Evolutionary conservation across 2,329 filamentous ascomycete genomes (phyloP).

Genomic region (Pseudogymnoascus sp.): DNA sequence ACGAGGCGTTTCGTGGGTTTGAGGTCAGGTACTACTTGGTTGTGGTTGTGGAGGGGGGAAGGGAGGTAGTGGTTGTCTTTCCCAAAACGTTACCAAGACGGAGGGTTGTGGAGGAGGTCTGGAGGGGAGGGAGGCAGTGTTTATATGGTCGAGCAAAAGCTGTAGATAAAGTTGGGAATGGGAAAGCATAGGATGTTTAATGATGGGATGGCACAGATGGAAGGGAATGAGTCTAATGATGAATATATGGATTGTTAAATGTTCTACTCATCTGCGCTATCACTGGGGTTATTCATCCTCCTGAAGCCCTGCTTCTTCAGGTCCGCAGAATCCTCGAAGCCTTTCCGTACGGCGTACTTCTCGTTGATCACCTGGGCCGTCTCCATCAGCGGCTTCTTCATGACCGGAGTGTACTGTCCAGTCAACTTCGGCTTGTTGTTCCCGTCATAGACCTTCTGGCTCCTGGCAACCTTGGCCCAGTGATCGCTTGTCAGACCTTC

Average conservation of each 20-base stretch:
- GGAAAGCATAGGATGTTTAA: slow-evolving; percentile 16
- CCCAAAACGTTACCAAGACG: slow-evolving; percentile 67
- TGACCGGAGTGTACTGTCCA: slow-evolving; percentile 47
- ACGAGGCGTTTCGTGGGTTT: slow-evolving; percentile 90
- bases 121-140: slow-evolving; percentile 76
- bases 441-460: slow-evolving; percentile 43
- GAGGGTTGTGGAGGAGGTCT: slow-evolving; percentile 74
- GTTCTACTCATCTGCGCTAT: slow-evolving; percentile 27
- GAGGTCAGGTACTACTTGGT: slow-evolving; percentile 84
- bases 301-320: slow-evolving; percentile 27
- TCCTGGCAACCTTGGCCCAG: slow-evolving; percentile 30
- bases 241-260: slow-evolving; percentile 3
- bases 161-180: slow-evolving; percentile 19
- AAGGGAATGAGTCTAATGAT: slow-evolving; percentile 6
- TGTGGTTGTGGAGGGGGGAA: slow-evolving; percentile 82
- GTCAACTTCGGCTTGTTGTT: slow-evolving; percentile 41
- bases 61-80: slow-evolving; percentile 90
- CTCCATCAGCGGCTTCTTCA: slow-evolving; percentile 41
- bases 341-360: slow-evolving; percentile 51
- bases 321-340: slow-evolving; percentile 44
- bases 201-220: slow-evolving; percentile 11
- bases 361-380: slow-evolving; percentile 49
- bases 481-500: slow-evolving; percentile 15
- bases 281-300: slow-evolving; percentile 18
- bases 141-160: slow-evolving; percentile 53